Evolutionary conservation across 116 monocot species (phyloP).

Genomic region (Iris pallida): DNA sequence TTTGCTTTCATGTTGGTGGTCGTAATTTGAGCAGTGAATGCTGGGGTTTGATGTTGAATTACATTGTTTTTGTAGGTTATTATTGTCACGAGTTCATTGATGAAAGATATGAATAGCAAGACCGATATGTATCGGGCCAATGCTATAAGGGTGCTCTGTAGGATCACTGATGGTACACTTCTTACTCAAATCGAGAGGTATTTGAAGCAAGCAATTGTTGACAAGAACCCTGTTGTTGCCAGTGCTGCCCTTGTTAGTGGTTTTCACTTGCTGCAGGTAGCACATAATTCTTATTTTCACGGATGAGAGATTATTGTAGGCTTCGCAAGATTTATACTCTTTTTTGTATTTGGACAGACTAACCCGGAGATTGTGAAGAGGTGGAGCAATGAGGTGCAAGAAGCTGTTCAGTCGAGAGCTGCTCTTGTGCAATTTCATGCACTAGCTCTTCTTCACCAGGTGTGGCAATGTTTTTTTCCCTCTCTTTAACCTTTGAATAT

Average conservation of each 20-base stretch:
- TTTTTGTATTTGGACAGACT: conserved; percentile 30
- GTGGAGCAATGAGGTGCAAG: conserved; percentile 98
- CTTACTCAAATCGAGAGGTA: conserved; percentile 95
- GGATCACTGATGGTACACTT: conserved; percentile 91
- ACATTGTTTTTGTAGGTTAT: conserved; percentile 62
- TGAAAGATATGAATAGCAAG: conserved; percentile 99
- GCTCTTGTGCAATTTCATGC: conserved; percentile 96
- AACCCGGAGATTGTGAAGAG: conserved; percentile 92
- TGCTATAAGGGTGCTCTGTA: conserved; percentile 95
- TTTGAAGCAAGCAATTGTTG: conserved; percentile 89
- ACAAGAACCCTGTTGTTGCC: conserved; percentile 87
- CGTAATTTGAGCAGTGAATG: conserved; percentile 71
- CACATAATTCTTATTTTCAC: neutral
- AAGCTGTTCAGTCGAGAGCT: conserved; percentile 90
- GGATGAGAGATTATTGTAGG: too few relatives aligned
- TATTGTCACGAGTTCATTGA: conserved; percentile 96
- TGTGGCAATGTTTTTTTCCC: conserved; percentile 7
- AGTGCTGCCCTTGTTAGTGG: conserved; percentile 96
- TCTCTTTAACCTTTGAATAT: too few relatives aligned
- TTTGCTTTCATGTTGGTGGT: conserved; percentile 13
- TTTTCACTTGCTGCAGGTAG: conserved; percentile 85
- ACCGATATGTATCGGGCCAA: conserved; percentile 99
- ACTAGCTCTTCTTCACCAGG: conserved; percentile 88
- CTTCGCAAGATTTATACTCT: too few relatives aligned
- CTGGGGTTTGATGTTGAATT: conserved; percentile 30